Base-by-base conservation (phyloP, 2,329 filamentous ascomycete genomes). In the Trichoderma koningiopsis region DNA sequence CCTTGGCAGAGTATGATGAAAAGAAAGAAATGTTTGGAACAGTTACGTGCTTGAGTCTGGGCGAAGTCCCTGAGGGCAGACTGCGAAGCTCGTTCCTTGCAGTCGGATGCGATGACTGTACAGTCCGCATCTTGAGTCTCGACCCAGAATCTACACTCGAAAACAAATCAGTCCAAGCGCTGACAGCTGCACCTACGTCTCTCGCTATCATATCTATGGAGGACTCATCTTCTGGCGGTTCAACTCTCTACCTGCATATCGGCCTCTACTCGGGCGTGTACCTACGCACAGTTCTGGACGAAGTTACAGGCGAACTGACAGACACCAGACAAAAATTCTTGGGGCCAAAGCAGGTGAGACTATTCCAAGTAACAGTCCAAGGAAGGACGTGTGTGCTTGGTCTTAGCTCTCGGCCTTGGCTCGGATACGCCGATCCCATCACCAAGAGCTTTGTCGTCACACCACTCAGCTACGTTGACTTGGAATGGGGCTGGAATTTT, bases 401-500 rank as follows among this genome's bases (percentile, higher is more conserved):
- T 2, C 86, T 98, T 67, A 97, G 94, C 78, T 96, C 94, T 19
- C 89, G 95, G 68, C 92, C 96, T n/a, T 99, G 95, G 94, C 85
- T 99, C 4, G 95, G 94, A 55, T 98, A 98, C 77, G 91, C 94
- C 0, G 93, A 98, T 75, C 89, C 92, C 2, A 91, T 94, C 70
- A 94, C 92, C 2, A 93, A 92, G 76, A 90, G 90, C 47, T 97
- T 97, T 76, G 93, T 96, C 81, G 90, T 98, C 73, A 97, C 95
- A 0, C 96, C 96, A 0, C 82, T 99, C 35, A 93, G 92, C 78
- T 97, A 97, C 76, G 89, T 91, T 65, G 90, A 91, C 52, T 87
- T 99, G 33, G 94, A 97, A 79, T 97, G 93, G 85, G 94, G 92
- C 4, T 97, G 94, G 91, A 97, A 96, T 75, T 98, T 99, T 77